Conservation (phyloP, 805 yeast genomes). For the Komagataella mondaviorum region DNA sequence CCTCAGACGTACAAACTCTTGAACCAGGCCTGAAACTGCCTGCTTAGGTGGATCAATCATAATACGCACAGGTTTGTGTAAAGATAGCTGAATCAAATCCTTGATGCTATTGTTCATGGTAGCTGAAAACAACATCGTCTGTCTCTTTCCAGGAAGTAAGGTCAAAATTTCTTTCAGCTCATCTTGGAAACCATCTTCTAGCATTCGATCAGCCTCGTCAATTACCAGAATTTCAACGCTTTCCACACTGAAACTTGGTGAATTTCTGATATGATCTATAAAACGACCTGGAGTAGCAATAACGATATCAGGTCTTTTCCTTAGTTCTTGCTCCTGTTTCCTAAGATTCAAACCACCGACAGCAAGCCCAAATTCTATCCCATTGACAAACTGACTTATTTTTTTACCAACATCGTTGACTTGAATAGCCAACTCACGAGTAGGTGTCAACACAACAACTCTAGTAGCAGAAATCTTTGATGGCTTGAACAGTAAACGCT, state of each 20-base stretch:
- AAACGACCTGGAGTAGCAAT: conserved; percentile 98
- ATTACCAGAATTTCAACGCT: conserved; percentile 83
- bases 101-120: conserved; percentile 94
- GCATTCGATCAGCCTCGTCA: conserved; percentile 98
- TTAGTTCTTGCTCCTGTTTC: conserved; percentile 90
- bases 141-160: conserved; percentile 81
- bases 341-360: conserved; percentile 96
- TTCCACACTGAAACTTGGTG: conserved; percentile 85
- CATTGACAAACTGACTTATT: conserved; percentile 62
- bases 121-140: conserved; percentile 89
- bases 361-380: conserved; percentile 82
- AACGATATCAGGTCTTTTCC: conserved; percentile 87
- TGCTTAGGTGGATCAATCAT: conserved; percentile 96
- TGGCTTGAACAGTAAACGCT: conserved; percentile 83
- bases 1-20: conserved; percentile 91
- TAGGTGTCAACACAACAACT: conserved; percentile 85
- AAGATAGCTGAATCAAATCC: conserved; percentile 73
- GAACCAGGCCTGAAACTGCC: conserved; percentile 80
- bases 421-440: conserved; percentile 96
- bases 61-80: conserved; percentile 82
- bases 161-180: conserved; percentile 85
- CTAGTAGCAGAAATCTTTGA: conserved; percentile 76
- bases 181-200: conserved; percentile 96
- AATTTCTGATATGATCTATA: conserved; percentile 92
- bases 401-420: conserved; percentile 88